Conservation (phyloP, 1,284 basidiomycete genomes). For the Leccinum solheimii region DNA sequence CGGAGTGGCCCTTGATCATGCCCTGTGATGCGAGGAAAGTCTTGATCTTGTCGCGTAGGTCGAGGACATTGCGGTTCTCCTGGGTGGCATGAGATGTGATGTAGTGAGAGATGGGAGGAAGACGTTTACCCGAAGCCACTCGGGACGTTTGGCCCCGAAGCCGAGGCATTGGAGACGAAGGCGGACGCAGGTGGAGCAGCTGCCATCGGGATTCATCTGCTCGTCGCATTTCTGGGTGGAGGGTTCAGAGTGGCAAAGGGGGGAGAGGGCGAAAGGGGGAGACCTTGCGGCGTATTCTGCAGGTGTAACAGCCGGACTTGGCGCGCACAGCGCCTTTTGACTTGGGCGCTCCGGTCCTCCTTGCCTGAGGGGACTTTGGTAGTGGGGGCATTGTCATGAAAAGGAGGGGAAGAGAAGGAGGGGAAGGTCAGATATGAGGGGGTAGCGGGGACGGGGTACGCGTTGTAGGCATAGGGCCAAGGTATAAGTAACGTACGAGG, state of each 20-base stretch:
- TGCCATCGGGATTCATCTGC: conserved; percentile 55
- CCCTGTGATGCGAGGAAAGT: conserved; percentile 72
- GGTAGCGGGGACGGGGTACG: conserved; percentile 19
- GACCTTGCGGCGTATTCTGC: conserved; percentile 80
- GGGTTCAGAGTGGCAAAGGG: conserved; percentile 2
- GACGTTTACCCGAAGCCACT: conserved; percentile 72
- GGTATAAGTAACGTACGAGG: conserved; percentile 36
- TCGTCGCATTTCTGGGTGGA: conserved; percentile 77
- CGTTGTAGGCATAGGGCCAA: conserved; percentile 28
- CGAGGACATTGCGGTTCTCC: conserved; percentile 68
- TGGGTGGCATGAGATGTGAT: conserved; percentile 31
- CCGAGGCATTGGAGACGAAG: conserved; percentile 83
- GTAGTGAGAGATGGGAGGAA: conserved; percentile 7
- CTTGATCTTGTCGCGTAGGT: conserved; percentile 75
- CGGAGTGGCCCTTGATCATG: conserved; percentile 83
- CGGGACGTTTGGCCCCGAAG: conserved; percentile 78
- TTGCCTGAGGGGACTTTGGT: conserved; percentile 42
- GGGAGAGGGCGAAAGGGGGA: conserved; percentile 15
- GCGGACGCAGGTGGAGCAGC: conserved; percentile 74
- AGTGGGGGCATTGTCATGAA: conserved; percentile 36
- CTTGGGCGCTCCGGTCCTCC: conserved; percentile 56
- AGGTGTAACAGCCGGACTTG: conserved; percentile 84
- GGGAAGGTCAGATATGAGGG: conserved; percentile 13
- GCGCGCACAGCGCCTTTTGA: conserved; percentile 76
- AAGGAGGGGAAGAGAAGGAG: neutral